Percentiles rank a stretch among this genome's conserved stretches.
These are phyloP conservation scores for Saccharomyces hybrid DNA, from an alignment of 1,139 yeast genomes.

Conservation along the genomic window DNA sequence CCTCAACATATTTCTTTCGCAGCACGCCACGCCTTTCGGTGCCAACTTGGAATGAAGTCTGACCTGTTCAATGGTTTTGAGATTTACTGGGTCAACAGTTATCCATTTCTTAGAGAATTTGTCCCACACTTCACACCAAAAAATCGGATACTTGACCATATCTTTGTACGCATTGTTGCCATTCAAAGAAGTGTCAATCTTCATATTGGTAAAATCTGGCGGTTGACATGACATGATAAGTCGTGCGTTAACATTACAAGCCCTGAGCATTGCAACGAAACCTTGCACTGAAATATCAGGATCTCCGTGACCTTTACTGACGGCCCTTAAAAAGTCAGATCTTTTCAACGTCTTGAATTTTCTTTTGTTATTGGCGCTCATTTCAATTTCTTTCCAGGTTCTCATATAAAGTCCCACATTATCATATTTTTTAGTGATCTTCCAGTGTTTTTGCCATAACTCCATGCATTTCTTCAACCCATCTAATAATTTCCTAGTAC, in stretches of 20 bases:
- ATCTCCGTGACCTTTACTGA: slow-evolving; percentile 53
- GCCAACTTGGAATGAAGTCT: slow-evolving; percentile 58
- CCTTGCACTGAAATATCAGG: slow-evolving; percentile 84
- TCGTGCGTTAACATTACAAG: slow-evolving; percentile 66
- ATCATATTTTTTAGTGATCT: slow-evolving; percentile 36
- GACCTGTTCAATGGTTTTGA: slow-evolving; percentile 62
- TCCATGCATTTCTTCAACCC: slow-evolving; percentile 60
- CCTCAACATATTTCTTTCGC: slow-evolving; percentile 50
- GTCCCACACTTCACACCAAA: slow-evolving; percentile 96
- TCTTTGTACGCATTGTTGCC: slow-evolving; percentile 2
- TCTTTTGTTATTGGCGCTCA: slow-evolving; percentile 6
- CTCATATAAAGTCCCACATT: slow-evolving; percentile 41
- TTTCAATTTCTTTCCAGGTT: slow-evolving; percentile 49
- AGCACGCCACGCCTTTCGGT: slow-evolving; percentile 54
- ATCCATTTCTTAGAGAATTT: slow-evolving; percentile 64
- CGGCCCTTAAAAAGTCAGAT: slow-evolving; percentile 37
- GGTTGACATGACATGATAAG: slow-evolving; percentile 81
- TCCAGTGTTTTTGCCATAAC: slow-evolving; percentile 55
- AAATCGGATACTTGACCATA: slow-evolving; percentile 49
- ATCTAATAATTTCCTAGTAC: slow-evolving; percentile 67
- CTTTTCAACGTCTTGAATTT: slow-evolving; percentile 31
- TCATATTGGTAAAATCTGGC: slow-evolving; percentile 62
- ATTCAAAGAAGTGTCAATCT: slow-evolving; percentile 16
- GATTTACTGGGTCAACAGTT: slow-evolving; percentile 73
- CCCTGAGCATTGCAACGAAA: slow-evolving; percentile 66